Percentiles rank a stretch among this genome's conserved stretches.
phyloP scores from a whole-genome alignment of 257 asterid species.

The Anisodus tanguticus region DNA sequence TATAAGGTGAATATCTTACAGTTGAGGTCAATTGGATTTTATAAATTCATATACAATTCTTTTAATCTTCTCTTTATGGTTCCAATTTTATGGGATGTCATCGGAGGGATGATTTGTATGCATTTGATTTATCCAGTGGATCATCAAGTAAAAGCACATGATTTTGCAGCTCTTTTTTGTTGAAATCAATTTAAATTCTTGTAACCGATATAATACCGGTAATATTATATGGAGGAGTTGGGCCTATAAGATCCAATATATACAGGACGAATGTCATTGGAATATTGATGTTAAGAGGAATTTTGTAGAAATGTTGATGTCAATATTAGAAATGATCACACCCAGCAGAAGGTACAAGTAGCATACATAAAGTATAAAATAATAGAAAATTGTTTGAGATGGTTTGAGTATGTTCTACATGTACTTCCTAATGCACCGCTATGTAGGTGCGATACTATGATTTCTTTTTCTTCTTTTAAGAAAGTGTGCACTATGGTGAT shows the following conservation, averaged over 20 bases:
- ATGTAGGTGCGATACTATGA: neutral
- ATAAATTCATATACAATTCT: neutral
- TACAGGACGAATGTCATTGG: neutral
- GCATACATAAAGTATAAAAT: neutral
- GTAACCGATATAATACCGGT: neutral
- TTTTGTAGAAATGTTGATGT: neutral
- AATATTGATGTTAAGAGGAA: neutral
- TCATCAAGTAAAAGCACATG: neutral
- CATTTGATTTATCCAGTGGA: conserved; percentile 6
- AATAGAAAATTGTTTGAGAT: neutral
- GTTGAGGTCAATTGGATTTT: neutral
- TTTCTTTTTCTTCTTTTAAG: neutral
- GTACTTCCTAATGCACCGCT: neutral
- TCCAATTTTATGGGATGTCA: neutral
- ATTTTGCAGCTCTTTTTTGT: neutral
- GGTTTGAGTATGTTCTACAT: neutral
- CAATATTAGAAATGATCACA: neutral
- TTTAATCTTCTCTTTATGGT: neutral
- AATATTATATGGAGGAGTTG: neutral
- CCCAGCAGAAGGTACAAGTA: neutral
- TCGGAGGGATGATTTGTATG: neutral
- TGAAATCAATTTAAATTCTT: neutral
- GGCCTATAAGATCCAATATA: neutral
- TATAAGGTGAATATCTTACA: neutral
- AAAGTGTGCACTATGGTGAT: neutral